Conservation (phyloP, 2,329 filamentous ascomycete genomes). For the Scedosporium dehoogii region DNA sequence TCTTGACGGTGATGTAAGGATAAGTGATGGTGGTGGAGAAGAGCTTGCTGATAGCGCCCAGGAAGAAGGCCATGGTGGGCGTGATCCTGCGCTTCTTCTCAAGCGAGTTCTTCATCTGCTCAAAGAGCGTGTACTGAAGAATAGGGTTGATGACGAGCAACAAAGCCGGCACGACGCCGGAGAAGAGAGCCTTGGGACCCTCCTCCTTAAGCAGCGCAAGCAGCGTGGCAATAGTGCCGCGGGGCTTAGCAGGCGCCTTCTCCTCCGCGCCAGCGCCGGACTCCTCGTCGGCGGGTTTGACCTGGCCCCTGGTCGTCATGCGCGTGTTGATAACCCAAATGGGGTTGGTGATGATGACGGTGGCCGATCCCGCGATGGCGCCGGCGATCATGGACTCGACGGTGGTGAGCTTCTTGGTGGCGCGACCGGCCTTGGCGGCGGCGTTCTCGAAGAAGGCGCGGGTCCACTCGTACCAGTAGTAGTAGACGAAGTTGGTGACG, state of each 20-base stretch:
- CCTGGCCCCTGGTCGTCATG: slow-evolving; percentile 62
- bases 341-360: slow-evolving; percentile 91
- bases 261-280: slow-evolving; percentile 31
- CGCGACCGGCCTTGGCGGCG: slow-evolving; percentile 61
- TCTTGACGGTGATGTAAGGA: slow-evolving; percentile 98
- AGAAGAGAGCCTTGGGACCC: slow-evolving; percentile 75
- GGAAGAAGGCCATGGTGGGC: slow-evolving; percentile 76
- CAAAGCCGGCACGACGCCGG: slow-evolving; percentile 84
- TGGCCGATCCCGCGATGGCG: slow-evolving; percentile 85
- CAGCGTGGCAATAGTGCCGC: slow-evolving; percentile 72
- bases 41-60: slow-evolving; percentile 89
- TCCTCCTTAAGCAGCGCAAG: slow-evolving; percentile 73
- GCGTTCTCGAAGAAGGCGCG: slow-evolving; percentile 75
- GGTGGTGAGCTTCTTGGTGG: slow-evolving; percentile 75
- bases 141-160: slow-evolving; percentile 97
- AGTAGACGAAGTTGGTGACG: slow-evolving; percentile 99
- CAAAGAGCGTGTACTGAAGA: slow-evolving; percentile 95
- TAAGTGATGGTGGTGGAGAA: slow-evolving; percentile 92
- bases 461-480: slow-evolving; percentile 99
- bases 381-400: slow-evolving; percentile 92
- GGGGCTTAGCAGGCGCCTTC: slow-evolving; percentile 34
- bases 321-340: slow-evolving; percentile 99
- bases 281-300: slow-evolving; percentile 32
- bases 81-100: slow-evolving; percentile 69
- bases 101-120: slow-evolving; percentile 88